Evolutionary conservation across 139 green algal genomes (phyloP).

Genomic region (Bryopsis sp.): DNA sequence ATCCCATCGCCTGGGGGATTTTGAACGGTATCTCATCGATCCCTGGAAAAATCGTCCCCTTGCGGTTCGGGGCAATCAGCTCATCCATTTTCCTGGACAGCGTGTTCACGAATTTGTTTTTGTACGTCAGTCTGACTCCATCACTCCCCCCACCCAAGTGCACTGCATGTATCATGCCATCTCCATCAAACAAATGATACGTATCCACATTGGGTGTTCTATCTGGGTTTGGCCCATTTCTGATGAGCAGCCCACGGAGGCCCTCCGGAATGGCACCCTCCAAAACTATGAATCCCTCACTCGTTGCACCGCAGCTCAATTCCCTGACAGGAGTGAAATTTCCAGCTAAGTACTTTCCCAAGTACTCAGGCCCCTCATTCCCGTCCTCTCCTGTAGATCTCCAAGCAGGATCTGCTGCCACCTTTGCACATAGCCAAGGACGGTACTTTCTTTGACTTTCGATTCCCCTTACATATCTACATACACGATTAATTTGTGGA

Average conservation of each 20-base stretch:
- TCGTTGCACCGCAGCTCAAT: neutral
- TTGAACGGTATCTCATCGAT: neutral
- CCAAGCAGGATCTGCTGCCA: too few relatives aligned
- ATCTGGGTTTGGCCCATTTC: neutral
- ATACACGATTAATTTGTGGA: too few relatives aligned
- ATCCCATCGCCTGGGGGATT: neutral
- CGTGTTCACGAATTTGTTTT: neutral
- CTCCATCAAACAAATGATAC: neutral
- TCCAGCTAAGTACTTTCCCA: neutral
- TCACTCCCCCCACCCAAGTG: neutral
- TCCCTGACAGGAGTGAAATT: neutral
- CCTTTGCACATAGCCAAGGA: too few relatives aligned
- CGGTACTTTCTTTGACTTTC: too few relatives aligned
- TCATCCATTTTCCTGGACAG: neutral
- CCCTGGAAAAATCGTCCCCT: too few relatives aligned
- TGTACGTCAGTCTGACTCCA: neutral
- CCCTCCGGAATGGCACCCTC: neutral
- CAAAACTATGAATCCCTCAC: neutral
- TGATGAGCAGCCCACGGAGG: neutral
- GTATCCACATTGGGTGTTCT: neutral
- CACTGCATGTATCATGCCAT: neutral
- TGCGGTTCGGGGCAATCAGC: too few relatives aligned
- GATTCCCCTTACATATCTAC: too few relatives aligned
- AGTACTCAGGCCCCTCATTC: too few relatives aligned
- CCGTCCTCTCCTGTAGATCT: too few relatives aligned